Evolutionary conservation across 2,329 filamentous ascomycete genomes (phyloP), one percentile per base, ranked within the genome.

Genomic region (Shiraia sp.): DNA sequence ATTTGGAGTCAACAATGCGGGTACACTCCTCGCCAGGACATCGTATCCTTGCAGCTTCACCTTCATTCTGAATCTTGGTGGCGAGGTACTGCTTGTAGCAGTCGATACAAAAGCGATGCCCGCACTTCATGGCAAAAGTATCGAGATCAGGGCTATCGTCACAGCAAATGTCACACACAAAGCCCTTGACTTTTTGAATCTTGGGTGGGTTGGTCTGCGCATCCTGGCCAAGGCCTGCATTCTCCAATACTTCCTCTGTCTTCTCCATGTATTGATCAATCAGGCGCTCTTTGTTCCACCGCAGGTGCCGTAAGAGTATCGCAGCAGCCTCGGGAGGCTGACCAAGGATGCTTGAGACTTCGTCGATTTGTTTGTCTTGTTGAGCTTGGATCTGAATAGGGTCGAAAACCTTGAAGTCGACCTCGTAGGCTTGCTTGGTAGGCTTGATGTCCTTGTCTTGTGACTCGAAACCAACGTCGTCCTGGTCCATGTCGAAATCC

Each of bases 201-300:
- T 81, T 85, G 2, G 88, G 87, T 9, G 79, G 77, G 9, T 67
- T 61, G 15, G 46, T 56, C 13, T 53, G 42, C 1, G 65, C 57
- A 24, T 55, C 55, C 40, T 84, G 80, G 25, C 85, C 86, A 22
- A 99, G 73, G 1, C 93, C 93, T 10, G 92, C 91, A 47, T 84
- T 85, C 59, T 96, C 90, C 24, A 97, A 75, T 2, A 93, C 82
- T 61, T 86, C 82, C 45, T 87, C 83, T 3, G 87, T 84, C 36
- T 82, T 81, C 52, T 99, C 92, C 91, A 99, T 96, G 70, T 97
- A 97, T 51, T 90, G 85, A 63, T 99, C 93, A 42, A 97, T 91
- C 55, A 99, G 70, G 27, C 88, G 85, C 67, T 99, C 93, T 69
- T 96, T 93, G 71, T 97, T 97, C 93, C 93, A 99, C 63, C 90